These are phyloP conservation scores for Lactarius sp. DNA, from an alignment of 768 basidiomycete genomes.

Conservation along the genomic window DNA sequence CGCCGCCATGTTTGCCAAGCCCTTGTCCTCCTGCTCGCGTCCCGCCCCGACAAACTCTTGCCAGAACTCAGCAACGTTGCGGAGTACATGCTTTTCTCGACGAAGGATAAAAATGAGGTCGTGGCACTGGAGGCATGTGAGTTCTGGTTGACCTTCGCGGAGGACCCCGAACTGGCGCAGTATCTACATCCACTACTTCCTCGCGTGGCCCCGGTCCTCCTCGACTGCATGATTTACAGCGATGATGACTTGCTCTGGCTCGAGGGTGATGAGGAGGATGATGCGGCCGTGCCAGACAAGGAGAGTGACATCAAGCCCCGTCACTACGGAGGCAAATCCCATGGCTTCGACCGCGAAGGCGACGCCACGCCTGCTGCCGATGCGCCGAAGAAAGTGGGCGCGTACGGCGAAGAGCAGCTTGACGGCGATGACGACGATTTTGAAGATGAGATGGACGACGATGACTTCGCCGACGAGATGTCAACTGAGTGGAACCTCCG, in stretches of 20 bases:
- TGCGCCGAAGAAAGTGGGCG: slow-evolving; percentile 39
- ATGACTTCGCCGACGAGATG: slow-evolving; percentile 94
- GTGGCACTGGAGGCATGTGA: slow-evolving; percentile 98
- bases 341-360: slow-evolving; percentile 72
- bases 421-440: slow-evolving; percentile 73
- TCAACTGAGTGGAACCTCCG: slow-evolving; percentile 98
- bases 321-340: slow-evolving; percentile 81
- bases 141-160: slow-evolving; percentile 99
- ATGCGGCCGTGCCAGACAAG: slow-evolving; percentile 84
- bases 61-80: slow-evolving; percentile 94
- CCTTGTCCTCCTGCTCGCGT: slow-evolving; percentile 86
- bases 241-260: slow-evolving; percentile 95
- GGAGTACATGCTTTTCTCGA: slow-evolving; percentile 98
- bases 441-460: slow-evolving; percentile 81
- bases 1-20: slow-evolving; percentile 95
- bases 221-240: slow-evolving; percentile 96
- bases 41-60: slow-evolving; percentile 92
- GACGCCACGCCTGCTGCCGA: slow-evolving; percentile 32
- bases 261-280: slow-evolving; percentile 85
- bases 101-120: slow-evolving; percentile 94
- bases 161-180: slow-evolving; percentile 81
- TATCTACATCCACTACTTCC: slow-evolving; percentile 81
- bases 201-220: slow-evolving; percentile 91
- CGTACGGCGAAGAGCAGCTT: slow-evolving; percentile 75
- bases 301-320: slow-evolving; percentile 95